These are phyloP conservation scores for Debaryomyces psychrophilus DNA, from an alignment of 1,139 yeast species.

Conservation along the genomic window DNA sequence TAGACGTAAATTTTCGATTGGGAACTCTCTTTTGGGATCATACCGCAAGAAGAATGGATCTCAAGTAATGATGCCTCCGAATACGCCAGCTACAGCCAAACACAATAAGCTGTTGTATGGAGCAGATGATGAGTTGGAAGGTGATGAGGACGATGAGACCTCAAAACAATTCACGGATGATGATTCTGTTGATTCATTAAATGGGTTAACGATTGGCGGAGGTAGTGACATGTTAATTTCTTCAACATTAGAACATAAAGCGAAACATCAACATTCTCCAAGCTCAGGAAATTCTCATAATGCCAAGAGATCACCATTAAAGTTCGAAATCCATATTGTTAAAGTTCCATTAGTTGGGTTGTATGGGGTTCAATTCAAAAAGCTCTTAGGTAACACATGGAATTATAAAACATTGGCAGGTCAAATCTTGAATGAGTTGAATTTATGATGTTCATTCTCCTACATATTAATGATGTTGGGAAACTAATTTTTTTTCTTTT, in stretches of 20 bases:
- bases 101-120: conserved; percentile 42
- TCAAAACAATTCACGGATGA: conserved; percentile 36
- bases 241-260: conserved; percentile 58
- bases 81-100: conserved; percentile 55
- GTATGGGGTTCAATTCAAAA: conserved; percentile 94
- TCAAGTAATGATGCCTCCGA: conserved; percentile 48
- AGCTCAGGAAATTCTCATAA: conserved; percentile 27
- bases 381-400: conserved; percentile 94
- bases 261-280: conserved; percentile 35
- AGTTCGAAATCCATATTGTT: conserved; percentile 90
- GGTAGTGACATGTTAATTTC: conserved; percentile 71
- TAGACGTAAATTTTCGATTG: conserved; percentile 66
- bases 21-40: conserved; percentile 52
- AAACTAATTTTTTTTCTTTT: not conserved
- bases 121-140: conserved; percentile 41
- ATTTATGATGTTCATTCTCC: conserved; percentile 43
- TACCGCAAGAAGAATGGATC: conserved; percentile 53
- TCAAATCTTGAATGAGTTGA: conserved; percentile 77
- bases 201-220: conserved; percentile 50
- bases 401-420: conserved; percentile 92
- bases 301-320: conserved; percentile 55
- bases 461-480: not conserved
- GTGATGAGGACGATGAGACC: conserved; percentile 28
- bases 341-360: conserved; percentile 89
- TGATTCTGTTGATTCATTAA: conserved; percentile 68